Base-by-base conservation (phyloP, 345 rosid species). In the Gossypium stocksii region DNA sequence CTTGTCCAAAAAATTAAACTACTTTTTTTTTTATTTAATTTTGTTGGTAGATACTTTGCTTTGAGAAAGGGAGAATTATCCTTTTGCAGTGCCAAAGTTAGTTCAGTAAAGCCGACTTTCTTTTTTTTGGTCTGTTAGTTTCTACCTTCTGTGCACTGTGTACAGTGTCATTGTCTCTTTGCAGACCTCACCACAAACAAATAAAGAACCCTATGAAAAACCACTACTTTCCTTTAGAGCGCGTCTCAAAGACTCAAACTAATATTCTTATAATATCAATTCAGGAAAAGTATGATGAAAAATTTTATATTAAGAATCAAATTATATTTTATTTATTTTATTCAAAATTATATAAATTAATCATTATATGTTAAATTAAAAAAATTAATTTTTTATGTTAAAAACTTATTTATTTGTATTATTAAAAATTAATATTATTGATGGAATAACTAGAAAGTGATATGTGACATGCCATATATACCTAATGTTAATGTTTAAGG, bases 81-180 rank as follows among this genome's bases (percentile, higher is more conserved):
- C 17, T 69, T 76, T 79, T 57, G 61, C 76, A 16, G 74, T 15
- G 45, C 16, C 23, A 69, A 69, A 51, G 60, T 41, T 51, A 46
- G 29, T 51, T 14, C 11, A 38, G 60, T 56, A 69, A 76, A 72
- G 80, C 72, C 27, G 76, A 44, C n/a, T 66, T 11, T 1, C 13
- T 45, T 45, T 22, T 57, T 57, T 57, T 57, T 1, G 3, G 4
- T 59, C 14, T 49, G 17, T 66, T 68, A 49, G 59, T 17, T 51
- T 69, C 45, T 69, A 38, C 25, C 52, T 69, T 51, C 58, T 23
- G 58, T n/a, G 52, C 62, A 54, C 63, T 34, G 51, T 70, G 20
- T 11, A 70, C 74, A n/a, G 4, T 15, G 44, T 48, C 25, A 4
- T 34, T 34, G 41, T 34, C 41, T 34, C 41, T 34, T 57, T 0